Conservation (phyloP, 2,329 filamentous ascomycete species). For the Raffaelea arxii region DNA sequence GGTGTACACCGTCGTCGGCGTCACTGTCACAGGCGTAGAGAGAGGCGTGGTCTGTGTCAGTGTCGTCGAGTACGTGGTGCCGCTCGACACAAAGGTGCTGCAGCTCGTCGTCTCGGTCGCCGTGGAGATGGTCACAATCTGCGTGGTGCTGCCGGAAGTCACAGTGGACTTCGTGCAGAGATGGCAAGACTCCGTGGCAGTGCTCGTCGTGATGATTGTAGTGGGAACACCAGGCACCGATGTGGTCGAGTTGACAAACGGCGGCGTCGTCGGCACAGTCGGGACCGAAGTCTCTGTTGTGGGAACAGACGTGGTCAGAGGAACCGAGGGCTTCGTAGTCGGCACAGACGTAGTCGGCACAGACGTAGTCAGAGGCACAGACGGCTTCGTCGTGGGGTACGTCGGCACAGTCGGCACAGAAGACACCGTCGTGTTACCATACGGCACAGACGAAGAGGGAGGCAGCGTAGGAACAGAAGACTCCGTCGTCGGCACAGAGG, state of each 20-base stretch:
- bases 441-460: too few species aligned
- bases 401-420: slow-evolving; percentile 3
- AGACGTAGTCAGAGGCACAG: neutral
- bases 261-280: neutral
- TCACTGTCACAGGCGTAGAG: neutral
- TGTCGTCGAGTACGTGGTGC: neutral
- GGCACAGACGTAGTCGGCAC: neutral
- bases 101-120: neutral
- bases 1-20: neutral
- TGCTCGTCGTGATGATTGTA: neutral
- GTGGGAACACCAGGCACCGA: neutral
- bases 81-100: neutral
- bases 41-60: neutral
- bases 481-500: neutral
- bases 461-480: neutral
- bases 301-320: neutral
- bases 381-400: neutral
- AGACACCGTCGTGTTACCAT: neutral
- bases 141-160: neutral
- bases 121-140: neutral
- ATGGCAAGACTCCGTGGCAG: neutral
- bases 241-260: neutral
- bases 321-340: neutral
- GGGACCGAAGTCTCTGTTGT: neutral
- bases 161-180: neutral